Percentiles rank a stretch among this genome's conserved stretches.
Evolutionary conservation across 1,139 yeast species (phyloP).

Genomic region (Blastobotrys elegans): DNA sequence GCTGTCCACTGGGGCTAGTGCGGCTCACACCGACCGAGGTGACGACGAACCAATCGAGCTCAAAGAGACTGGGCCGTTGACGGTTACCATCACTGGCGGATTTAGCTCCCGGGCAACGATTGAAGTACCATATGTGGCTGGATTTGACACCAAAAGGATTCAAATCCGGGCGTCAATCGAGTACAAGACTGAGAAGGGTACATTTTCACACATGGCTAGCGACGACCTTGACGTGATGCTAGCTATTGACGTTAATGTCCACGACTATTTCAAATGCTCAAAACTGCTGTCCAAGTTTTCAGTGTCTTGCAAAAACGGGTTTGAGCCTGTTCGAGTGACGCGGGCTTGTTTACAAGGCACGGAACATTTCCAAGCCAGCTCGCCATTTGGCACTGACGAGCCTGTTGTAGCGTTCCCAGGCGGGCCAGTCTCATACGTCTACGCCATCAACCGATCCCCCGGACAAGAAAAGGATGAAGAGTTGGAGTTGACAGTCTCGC

Average conservation of each 20-base stretch:
- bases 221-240: constrained; percentile 31
- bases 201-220: constrained; percentile 18
- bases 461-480: constrained; percentile 14
- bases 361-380: constrained; percentile 40
- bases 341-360: constrained; percentile 41
- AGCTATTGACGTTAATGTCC: constrained; percentile 67
- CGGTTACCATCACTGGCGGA: neutral
- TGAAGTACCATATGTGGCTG: constrained; percentile 12
- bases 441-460: constrained; percentile 40
- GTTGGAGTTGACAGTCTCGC: constrained; percentile 19
- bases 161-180: constrained; percentile 7
- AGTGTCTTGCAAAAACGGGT: constrained; percentile 52
- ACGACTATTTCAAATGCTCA: constrained; percentile 59
- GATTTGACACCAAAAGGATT: constrained; percentile 11
- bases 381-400: constrained; percentile 31
- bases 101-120: neutral
- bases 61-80: constrained; percentile 4
- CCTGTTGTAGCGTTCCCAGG: constrained; percentile 54
- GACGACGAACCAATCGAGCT: neutral
- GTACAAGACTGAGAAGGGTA: constrained; percentile 17
- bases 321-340: constrained; percentile 51
- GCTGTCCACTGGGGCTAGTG: constrained; percentile 4
- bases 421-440: constrained; percentile 64
- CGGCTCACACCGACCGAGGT: constrained; percentile 7
- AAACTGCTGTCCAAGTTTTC: constrained; percentile 62